Evolutionary conservation across 2,329 filamentous ascomycete species (phyloP), one percentile per base, ranked within the genome.

Genomic region (Periconia digitata): DNA sequence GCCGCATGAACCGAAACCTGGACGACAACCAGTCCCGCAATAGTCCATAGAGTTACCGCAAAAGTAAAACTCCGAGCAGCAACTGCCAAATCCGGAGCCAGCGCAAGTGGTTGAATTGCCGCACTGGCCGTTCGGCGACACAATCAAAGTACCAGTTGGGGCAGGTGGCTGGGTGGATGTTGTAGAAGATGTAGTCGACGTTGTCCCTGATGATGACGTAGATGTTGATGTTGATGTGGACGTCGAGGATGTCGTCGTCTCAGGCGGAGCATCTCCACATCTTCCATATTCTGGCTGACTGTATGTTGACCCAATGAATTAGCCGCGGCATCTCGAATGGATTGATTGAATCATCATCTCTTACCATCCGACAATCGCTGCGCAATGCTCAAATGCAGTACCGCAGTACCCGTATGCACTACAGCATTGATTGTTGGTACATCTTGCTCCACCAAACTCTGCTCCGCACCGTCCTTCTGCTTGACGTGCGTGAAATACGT

Each of bases 381-480:
- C 49, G 18, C 62, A 64, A 34, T 58, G 50, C 43, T 67, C 61
- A 21, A 49, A 52, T 15, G 54, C 58, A 17, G 56, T 58, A 7
- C 64, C 63, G 34, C 64, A 67, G 20, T 57, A 67, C 8, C 56
- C 60, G 40, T 58, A 67, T 2, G 49, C 36, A 2, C 58, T 62
- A 41, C 64, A 66, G 48, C 63, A 67, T 40, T 58, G 53, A 21
- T 56, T 59, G 32, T 52, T 40, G 3, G 47, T 8, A 24, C 64
- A 67, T 43, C 49, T 53, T 29, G 52, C 40, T 7, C 54, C 54
- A 7, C 50, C 46, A 22, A 47, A 58, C 1, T 57, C 58, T 2
- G 57, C 50, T 20, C 64, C 64, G 29, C 64, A 67, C 22, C 64
- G 56, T 8, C 64, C 64, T 15, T 21, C 46, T 6, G 38, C 35